Evolutionary conservation across 331 rosid genomes (phyloP).

Genomic region (Ulmus americana): DNA sequence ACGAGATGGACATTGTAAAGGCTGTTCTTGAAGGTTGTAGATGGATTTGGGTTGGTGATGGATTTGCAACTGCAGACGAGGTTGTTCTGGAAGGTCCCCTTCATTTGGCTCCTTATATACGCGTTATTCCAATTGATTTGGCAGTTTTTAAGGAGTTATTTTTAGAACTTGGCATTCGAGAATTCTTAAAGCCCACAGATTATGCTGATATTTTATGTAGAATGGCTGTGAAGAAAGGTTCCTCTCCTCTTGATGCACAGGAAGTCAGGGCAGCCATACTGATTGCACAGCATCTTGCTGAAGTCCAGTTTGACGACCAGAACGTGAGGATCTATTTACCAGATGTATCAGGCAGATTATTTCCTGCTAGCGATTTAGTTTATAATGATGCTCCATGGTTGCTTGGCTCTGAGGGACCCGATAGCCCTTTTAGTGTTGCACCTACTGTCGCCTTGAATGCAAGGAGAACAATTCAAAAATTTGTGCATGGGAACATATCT

Average conservation of each 20-base stretch:
- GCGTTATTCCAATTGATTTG: slow-evolving; percentile 86
- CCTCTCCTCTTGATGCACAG: slow-evolving; percentile 71
- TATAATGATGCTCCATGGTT: slow-evolving; percentile 98
- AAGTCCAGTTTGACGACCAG: slow-evolving; percentile 58
- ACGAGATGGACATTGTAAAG: slow-evolving; percentile 95
- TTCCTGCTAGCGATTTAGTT: slow-evolving; percentile 71
- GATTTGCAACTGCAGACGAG: slow-evolving; percentile 83
- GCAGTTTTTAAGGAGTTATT: slow-evolving; percentile 84
- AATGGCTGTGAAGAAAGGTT: slow-evolving; percentile 72
- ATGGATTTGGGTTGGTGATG: slow-evolving; percentile 99
- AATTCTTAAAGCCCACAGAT: slow-evolving; percentile 62
- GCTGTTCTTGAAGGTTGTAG: slow-evolving; percentile 94
- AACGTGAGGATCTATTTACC: slow-evolving; percentile 71
- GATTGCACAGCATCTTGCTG: slow-evolving; percentile 88
- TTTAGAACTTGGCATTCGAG: slow-evolving; percentile 80
- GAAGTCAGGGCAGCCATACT: slow-evolving; percentile 81
- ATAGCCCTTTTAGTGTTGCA: slow-evolving; percentile 48
- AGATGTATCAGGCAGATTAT: slow-evolving; percentile 65
- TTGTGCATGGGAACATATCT: slow-evolving; percentile 96
- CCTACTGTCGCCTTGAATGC: slow-evolving; percentile 50
- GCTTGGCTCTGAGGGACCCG: slow-evolving; percentile 67
- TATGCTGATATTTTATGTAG: slow-evolving; percentile 72
- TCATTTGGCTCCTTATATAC: slow-evolving; percentile 94
- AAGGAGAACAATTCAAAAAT: slow-evolving; percentile 62
- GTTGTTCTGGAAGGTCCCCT: slow-evolving; percentile 92